Evolutionary conservation across 306 rosid species (phyloP).

Genomic region (Vigna trinervia): DNA sequence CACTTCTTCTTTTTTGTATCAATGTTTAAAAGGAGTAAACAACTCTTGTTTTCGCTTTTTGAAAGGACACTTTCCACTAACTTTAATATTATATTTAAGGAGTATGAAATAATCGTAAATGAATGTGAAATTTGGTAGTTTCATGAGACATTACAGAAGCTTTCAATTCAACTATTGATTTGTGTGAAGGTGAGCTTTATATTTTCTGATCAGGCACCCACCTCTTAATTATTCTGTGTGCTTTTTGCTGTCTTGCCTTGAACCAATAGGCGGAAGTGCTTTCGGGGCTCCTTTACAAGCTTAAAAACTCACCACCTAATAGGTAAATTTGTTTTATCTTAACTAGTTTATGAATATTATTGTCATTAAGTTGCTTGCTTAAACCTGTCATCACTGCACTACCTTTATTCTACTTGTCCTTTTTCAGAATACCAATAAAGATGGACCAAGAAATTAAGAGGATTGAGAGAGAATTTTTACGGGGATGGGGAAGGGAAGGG

Average conservation of each 20-base stretch:
- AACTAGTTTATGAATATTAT: constrained; percentile 13
- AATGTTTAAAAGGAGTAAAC: background rate
- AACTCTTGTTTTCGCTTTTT: background rate
- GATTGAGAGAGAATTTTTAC: no score
- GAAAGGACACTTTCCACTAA: background rate
- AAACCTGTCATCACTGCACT: no score
- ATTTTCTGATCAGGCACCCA: constrained; percentile 18
- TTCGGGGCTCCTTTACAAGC: constrained; percentile 75
- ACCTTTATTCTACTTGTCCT: no score
- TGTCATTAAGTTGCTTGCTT: no score
- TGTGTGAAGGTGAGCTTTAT: background rate
- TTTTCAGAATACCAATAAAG: no score
- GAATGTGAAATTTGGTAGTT: background rate
- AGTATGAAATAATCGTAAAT: background rate
- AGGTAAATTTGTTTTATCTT: constrained; percentile 53
- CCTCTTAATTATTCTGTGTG: background rate
- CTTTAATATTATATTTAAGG: background rate
- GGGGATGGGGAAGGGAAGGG: no score
- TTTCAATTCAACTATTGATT: background rate
- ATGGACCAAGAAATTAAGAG: no score
- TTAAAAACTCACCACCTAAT: constrained; percentile 69
- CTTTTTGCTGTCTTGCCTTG: constrained; percentile 26
- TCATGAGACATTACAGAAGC: background rate
- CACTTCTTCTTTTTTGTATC: background rate
- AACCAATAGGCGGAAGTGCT: constrained; percentile 80